phyloP scores from a whole-genome alignment of 257 asterid species.

The Nicotiana tabacum region DNA sequence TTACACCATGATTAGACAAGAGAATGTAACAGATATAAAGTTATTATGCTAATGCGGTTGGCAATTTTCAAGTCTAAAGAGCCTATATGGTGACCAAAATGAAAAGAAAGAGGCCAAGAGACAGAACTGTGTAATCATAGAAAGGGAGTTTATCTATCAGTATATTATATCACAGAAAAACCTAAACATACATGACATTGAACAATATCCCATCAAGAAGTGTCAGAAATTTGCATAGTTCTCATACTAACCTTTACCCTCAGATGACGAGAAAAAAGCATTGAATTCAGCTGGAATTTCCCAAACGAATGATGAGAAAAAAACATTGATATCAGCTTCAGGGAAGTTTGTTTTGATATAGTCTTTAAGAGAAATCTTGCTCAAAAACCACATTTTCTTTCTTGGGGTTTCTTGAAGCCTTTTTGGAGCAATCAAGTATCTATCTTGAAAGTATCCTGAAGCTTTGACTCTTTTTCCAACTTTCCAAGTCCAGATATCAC shows the following conservation, averaged over 20 bases:
- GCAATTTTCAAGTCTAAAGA: background rate
- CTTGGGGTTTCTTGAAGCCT: constrained; percentile 30
- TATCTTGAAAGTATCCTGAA: constrained; percentile 20
- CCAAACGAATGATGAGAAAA: constrained; percentile 35
- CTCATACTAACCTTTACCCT: constrained; percentile 19
- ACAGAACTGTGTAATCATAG: background rate
- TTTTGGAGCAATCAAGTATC: constrained; percentile 33
- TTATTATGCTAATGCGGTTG: background rate
- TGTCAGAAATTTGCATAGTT: background rate
- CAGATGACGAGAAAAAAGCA: constrained; percentile 17
- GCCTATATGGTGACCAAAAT: background rate
- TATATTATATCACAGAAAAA: background rate
- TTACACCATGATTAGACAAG: background rate
- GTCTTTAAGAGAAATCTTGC: constrained; percentile 19
- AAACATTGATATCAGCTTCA: constrained; percentile 25
- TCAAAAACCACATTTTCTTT: constrained; percentile 21
- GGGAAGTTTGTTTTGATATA: constrained; percentile 27
- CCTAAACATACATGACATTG: background rate
- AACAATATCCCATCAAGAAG: background rate
- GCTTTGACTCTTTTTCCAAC: constrained; percentile 28
- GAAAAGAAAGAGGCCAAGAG: background rate
- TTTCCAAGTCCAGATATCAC: constrained; percentile 46
- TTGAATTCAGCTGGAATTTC: constrained; percentile 28
- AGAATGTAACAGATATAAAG: background rate
- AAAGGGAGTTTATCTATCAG: background rate